Conservation (phyloP, 176 grass and related monocot genomes). For the Hyparrhenia diplandra region DNA sequence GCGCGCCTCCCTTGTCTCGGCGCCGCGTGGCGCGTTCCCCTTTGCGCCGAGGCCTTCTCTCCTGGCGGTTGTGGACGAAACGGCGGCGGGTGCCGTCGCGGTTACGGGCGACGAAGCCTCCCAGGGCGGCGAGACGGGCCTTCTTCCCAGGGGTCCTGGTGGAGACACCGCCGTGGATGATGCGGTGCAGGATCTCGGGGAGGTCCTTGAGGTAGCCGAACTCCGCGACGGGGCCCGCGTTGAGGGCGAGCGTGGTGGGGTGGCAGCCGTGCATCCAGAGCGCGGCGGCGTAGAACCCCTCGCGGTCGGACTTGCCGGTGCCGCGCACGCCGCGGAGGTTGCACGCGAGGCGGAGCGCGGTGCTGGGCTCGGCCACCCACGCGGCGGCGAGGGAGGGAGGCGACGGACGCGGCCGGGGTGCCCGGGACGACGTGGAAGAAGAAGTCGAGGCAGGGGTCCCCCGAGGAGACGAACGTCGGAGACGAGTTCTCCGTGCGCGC, state of each 20-base stretch:
- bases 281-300: constrained; percentile 23
- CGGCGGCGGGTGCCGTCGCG: neutral
- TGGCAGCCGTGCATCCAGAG: constrained; percentile 54
- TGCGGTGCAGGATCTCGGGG: constrained; percentile 64
- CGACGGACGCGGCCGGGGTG: constrained; percentile 19
- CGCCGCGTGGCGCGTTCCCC: neutral
- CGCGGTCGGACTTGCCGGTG: constrained; percentile 18
- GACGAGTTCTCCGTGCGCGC: neutral
- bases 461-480: constrained; percentile 37
- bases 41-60: neutral
- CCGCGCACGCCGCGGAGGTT: constrained; percentile 4
- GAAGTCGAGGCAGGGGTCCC: constrained; percentile 60
- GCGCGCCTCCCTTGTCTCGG: constrained; percentile 30
- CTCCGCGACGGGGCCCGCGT: constrained; percentile 33
- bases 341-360: constrained; percentile 47
- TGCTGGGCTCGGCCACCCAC: constrained; percentile 30
- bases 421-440: constrained; percentile 62
- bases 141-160: constrained; percentile 15
- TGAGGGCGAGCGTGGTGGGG: constrained; percentile 68
- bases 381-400: constrained; percentile 29
- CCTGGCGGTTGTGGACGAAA: neutral
- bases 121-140: neutral
- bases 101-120: neutral
- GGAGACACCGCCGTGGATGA: constrained; percentile 42
- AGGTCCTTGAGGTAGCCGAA: constrained; percentile 85